phyloP scores from a whole-genome alignment of 2,329 filamentous ascomycete species.

The Polytolypa hystricis region DNA sequence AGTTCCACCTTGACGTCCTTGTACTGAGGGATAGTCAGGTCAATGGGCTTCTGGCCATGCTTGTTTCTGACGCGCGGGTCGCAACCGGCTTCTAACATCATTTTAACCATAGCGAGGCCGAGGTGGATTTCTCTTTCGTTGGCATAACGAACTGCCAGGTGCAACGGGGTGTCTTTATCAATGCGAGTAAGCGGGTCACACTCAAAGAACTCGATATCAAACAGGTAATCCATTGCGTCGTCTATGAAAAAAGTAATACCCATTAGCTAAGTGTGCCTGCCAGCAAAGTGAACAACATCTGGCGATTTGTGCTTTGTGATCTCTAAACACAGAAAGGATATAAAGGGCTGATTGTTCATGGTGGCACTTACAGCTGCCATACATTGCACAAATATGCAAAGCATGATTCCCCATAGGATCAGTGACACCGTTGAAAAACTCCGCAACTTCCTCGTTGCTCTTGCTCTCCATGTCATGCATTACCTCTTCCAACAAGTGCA shows the following conservation, averaged over 20 bases:
- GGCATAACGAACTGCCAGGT: slow-evolving; percentile 34
- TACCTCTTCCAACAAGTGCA: slow-evolving; percentile 67
- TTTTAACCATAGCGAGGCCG: slow-evolving; percentile 36
- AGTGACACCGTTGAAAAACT: slow-evolving; percentile 73
- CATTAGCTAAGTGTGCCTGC: too few relatives aligned
- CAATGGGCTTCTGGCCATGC: slow-evolving; percentile 34
- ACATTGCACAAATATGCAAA: slow-evolving; percentile 76
- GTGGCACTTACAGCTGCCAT: slow-evolving; percentile 70
- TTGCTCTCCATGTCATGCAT: slow-evolving; percentile 50
- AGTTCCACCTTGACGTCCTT: slow-evolving; percentile 31
- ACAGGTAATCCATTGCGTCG: slow-evolving; percentile 36
- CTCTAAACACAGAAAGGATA: neutral
- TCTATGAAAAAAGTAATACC: slow-evolving; percentile 23
- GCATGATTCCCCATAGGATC: slow-evolving; percentile 81
- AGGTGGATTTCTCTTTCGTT: slow-evolving; percentile 35
- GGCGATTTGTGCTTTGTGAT: too few relatives aligned
- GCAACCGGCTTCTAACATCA: slow-evolving; percentile 40
- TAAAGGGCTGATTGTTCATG: neutral
- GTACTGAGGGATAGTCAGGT: slow-evolving; percentile 33
- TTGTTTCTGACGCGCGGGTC: slow-evolving; percentile 39
- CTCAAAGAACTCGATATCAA: slow-evolving; percentile 39
- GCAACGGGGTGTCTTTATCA: slow-evolving; percentile 37
- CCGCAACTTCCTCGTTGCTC: slow-evolving; percentile 51
- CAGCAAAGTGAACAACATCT: too few relatives aligned
- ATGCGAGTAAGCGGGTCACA: slow-evolving; percentile 37